Percentiles rank a stretch among this genome's conserved stretches.
These are phyloP conservation scores for Barbarea vulgaris DNA, from an alignment of 345 rosid species.

Conservation along the genomic window DNA sequence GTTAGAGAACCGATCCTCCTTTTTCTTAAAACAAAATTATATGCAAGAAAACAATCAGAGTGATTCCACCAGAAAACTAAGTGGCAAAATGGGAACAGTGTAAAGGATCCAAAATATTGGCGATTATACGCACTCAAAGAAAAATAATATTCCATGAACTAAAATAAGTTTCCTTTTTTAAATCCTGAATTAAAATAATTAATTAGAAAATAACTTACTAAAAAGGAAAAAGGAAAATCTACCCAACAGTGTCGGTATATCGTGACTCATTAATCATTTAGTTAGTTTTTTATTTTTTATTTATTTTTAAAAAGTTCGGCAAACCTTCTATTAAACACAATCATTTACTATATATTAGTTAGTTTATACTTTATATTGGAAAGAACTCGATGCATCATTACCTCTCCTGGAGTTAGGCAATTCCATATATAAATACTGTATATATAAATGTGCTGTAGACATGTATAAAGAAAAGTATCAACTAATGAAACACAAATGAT, in stretches of 20 bases:
- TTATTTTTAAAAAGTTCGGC: no score
- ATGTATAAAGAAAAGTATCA: not conserved
- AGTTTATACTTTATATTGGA: slow-evolving; percentile 1
- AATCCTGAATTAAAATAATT: slow-evolving; percentile 14
- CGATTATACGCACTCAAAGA: slow-evolving; percentile 39
- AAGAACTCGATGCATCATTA: slow-evolving; percentile 16
- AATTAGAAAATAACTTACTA: not conserved
- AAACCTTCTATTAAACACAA: no score
- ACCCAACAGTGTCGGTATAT: slow-evolving; percentile 28
- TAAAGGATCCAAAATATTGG: slow-evolving; percentile 30
- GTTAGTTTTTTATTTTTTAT: not conserved
- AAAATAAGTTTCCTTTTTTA: not conserved
- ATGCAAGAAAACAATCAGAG: slow-evolving; percentile 30
- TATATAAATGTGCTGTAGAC: not conserved
- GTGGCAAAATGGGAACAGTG: slow-evolving; percentile 31
- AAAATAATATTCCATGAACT: slow-evolving; percentile 32
- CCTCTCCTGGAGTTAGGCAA: slow-evolving; percentile 35
- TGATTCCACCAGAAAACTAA: slow-evolving; percentile 37
- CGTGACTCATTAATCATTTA: slow-evolving; percentile 35
- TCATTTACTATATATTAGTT: not conserved
- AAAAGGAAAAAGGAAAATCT: slow-evolving; percentile 23
- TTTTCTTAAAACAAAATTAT: slow-evolving; percentile 11
- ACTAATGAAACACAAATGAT: not conserved
- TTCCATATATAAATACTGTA: not conserved
- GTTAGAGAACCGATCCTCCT: slow-evolving; percentile 9